A percentile compares a stretch with the other conserved stretches of the same genome.
Conservation (phyloP, 495 filamentous ascomycete genomes). For the Echria macrotheca region DNA sequence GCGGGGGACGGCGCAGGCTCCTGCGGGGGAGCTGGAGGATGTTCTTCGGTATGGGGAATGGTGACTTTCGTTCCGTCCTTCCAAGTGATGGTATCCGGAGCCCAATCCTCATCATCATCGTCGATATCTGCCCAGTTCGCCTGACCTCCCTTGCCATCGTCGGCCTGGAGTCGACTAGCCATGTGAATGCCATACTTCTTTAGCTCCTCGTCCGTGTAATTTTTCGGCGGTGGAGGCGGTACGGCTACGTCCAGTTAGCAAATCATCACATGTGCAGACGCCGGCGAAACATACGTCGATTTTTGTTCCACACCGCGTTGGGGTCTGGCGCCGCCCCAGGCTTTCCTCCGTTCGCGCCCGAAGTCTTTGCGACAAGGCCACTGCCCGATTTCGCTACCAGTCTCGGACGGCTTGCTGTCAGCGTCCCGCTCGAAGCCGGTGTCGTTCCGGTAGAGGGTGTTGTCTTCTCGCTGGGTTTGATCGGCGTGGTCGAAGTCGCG, state of each 20-base stretch:
- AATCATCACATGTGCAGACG: not conserved
- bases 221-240: conserved; percentile 75
- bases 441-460: conserved; percentile 28
- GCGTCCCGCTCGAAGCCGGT: conserved; percentile 33
- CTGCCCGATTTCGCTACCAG: conserved; percentile 51
- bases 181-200: conserved; percentile 96
- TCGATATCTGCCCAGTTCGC: conserved; percentile 98
- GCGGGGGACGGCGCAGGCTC: conserved; percentile 2
- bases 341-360: conserved; percentile 54
- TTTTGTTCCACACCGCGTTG: conserved; percentile 94
- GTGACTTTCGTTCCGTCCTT: conserved; percentile 93
- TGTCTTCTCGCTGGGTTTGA: conserved; percentile 50
- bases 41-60: conserved; percentile 58
- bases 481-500: conserved; percentile 31
- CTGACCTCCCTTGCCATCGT: conserved; percentile 64
- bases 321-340: conserved; percentile 49
- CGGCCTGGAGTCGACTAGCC: conserved; percentile 81
- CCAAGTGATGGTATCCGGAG: conserved; percentile 93
- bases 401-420: conserved; percentile 43
- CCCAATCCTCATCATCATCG: conserved; percentile 98
- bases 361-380: conserved; percentile 43
- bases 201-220: conserved; percentile 94
- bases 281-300: conserved; percentile 59
- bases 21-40: conserved; percentile 22
- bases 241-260: conserved; percentile 46